These are phyloP conservation scores for Trichoderma asperelloides DNA, from an alignment of 495 filamentous ascomycete genomes.

Conservation along the genomic window DNA sequence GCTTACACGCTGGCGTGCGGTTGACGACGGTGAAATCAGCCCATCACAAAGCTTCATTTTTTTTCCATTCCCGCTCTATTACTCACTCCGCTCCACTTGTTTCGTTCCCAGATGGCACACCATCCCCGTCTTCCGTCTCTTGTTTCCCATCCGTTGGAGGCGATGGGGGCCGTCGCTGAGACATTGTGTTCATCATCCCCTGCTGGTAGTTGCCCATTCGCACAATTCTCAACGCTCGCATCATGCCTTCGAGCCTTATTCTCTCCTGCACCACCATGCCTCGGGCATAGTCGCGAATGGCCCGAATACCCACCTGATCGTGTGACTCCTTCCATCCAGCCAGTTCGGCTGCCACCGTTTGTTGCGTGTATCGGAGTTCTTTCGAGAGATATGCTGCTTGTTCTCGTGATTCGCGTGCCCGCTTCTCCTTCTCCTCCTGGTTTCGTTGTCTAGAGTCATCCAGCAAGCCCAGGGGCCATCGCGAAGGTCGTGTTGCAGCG, in stretches of 20 bases:
- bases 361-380: conserved; percentile 86
- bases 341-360: conserved; percentile 82
- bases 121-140: not conserved
- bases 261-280: conserved; percentile 70
- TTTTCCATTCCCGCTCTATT: not conserved
- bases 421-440: conserved; percentile 69
- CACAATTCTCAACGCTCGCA: conserved; percentile 58
- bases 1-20: not conserved
- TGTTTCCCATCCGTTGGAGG: not conserved
- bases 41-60: not conserved
- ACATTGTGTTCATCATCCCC: not conserved
- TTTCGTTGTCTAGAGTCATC: conserved; percentile 81
- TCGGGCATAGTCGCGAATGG: conserved; percentile 65
- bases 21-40: not conserved
- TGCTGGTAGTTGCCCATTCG: conserved; percentile 13
- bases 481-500: conserved; percentile 60
- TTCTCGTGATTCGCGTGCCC: conserved; percentile 51
- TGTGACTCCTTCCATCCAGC: conserved; percentile 90
- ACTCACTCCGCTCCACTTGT: not conserved
- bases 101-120: conserved; percentile 1
- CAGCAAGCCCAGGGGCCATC: conserved; percentile 75
- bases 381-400: conserved; percentile 59
- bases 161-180: not conserved
- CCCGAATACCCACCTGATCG: conserved; percentile 62
- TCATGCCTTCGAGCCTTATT: conserved; percentile 71